Evolutionary conservation across 208 protist genomes (phyloP), one percentile per base, ranked within the genome.

Genomic region (Wallacemonas sp.): DNA sequence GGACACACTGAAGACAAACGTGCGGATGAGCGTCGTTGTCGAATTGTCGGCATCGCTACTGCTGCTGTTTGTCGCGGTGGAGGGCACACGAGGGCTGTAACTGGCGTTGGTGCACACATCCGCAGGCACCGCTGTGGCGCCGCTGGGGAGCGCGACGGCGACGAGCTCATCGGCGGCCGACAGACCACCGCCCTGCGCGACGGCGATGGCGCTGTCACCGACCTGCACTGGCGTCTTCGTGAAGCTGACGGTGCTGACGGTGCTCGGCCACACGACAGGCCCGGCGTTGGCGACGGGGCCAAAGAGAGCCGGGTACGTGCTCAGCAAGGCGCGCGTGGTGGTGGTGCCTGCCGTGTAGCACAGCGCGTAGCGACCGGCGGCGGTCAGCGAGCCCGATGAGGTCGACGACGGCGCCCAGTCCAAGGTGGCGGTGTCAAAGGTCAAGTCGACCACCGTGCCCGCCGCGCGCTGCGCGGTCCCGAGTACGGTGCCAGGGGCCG

Each of bases 101-200:
- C 22, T 62, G 4, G 54, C 62, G 72, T 90, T 86, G 12, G 65
- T 93, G 72, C 91, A 96, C 26, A 94, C 82, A 67, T 94, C 87
- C 1, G 44, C 39, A n/a, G 91, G 87, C 12, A 89, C 42, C 2
- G n/a, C 49, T 0, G 20, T 57, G 25, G 11, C 46, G 11, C 26
- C 72, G 31, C 41, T 57, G 10, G 81, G 67, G 39, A 90, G 57
- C 0, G 61, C 86, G 54, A 96, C 87, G 1, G 91, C 91, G 14
- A 82, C 50, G 16, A 59, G 31, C 7, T 91, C 62, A n/a, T 55
- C 28, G 48, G 91, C 91, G 3, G 61, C 67, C 26, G 87, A 89
- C 23, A 96, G 79, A 18, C 91, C 91, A 22, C 75, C 72, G 33
- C 91, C 91, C 16, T 79, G 45, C 33, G 93, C 72, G 22, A 89